Percentiles rank a stretch among this genome's conserved stretches.
These are phyloP conservation scores for Trypanosoma rangeli DNA, from an alignment of 208 protist species.

Conservation along the genomic window DNA sequence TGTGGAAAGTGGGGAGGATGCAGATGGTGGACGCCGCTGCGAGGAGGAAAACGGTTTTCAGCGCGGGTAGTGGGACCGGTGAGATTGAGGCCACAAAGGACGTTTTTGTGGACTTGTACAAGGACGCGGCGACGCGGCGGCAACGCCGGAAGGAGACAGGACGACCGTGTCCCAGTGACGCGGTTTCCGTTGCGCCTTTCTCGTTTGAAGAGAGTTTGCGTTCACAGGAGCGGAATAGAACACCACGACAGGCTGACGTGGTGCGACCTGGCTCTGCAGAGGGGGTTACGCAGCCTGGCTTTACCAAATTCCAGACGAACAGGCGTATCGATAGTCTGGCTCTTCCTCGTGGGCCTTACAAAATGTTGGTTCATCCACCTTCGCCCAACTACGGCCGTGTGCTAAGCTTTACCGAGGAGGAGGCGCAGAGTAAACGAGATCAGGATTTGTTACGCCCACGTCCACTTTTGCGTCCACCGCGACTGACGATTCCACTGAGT, in stretches of 20 bases:
- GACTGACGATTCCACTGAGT: background rate
- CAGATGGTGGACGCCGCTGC: background rate
- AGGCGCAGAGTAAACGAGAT: constrained; percentile 25
- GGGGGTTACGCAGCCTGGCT: background rate
- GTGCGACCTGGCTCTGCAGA: background rate
- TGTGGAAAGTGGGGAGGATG: background rate
- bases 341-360: constrained; percentile 6
- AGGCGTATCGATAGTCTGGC: constrained; percentile 18
- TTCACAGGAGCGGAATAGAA: constrained; percentile 1
- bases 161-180: too few species aligned
- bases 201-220: background rate
- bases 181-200: too few species aligned
- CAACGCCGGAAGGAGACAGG: constrained; percentile 3
- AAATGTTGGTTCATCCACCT: background rate
- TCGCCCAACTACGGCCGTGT: constrained; percentile 66
- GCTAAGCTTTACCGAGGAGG: constrained; percentile 62
- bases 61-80: background rate
- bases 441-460: constrained; percentile 1
- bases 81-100: background rate
- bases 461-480: background rate
- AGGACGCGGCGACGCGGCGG: constrained; percentile 1
- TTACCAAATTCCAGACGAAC: constrained; percentile 19
- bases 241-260: background rate
- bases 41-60: background rate
- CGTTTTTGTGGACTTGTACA: constrained; percentile 15